Conservation (phyloP, 2,329 filamentous ascomycete genomes). For the Colletotrichum agaves region DNA sequence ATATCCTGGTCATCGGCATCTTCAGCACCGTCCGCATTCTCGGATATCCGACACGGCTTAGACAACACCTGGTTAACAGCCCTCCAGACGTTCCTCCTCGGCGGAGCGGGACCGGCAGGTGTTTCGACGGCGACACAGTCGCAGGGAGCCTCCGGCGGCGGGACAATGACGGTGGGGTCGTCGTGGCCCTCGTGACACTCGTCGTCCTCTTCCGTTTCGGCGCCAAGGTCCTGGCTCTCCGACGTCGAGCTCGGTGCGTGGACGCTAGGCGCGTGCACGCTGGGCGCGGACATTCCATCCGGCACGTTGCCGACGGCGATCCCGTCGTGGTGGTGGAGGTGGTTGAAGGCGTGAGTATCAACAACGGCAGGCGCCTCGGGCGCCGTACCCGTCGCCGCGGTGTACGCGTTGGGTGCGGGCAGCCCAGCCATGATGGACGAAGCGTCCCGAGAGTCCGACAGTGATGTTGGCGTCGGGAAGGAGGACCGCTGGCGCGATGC, state of each 20-base stretch:
- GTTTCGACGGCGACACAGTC: conserved; percentile 14
- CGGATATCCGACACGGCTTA: conserved; percentile 33
- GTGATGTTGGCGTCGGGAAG: conserved; percentile 10
- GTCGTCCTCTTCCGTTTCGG: conserved; percentile 7
- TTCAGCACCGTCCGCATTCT: conserved; percentile 34
- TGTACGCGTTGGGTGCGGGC: not conserved
- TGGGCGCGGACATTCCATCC: not conserved
- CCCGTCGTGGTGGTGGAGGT: not conserved
- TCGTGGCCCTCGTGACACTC: conserved; percentile 6
- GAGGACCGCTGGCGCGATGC: not conserved
- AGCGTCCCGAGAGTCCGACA: not conserved
- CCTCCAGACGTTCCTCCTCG: conserved; percentile 41
- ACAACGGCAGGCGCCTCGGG: not conserved
- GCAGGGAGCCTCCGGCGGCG: conserved; percentile 11
- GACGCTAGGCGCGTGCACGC: conserved; percentile 19
- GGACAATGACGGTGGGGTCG: conserved; percentile 22
- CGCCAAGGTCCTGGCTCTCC: conserved; percentile 22
- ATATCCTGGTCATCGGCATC: conserved; percentile 42
- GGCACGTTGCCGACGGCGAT: conserved; percentile 3
- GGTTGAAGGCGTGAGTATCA: not conserved
- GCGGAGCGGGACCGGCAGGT: not conserved
- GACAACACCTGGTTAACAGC: conserved; percentile 40
- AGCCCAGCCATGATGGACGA: not conserved
- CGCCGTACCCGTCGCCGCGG: not conserved
- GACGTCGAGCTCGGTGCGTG: conserved; percentile 23